phyloP scores from a whole-genome alignment of 345 rosid species.

The Conringia planisiliqua region DNA sequence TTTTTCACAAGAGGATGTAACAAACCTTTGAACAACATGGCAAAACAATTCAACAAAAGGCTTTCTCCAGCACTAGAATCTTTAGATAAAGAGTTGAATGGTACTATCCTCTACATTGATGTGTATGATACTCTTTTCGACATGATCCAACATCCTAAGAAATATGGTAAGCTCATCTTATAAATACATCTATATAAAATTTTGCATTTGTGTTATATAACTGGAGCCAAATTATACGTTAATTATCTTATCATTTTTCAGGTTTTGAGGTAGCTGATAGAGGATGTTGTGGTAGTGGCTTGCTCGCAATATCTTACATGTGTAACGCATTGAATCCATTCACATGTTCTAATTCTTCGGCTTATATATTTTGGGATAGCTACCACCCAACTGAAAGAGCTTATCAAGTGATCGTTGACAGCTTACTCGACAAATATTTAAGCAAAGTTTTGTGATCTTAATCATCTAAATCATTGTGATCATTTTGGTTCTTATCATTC shows the following conservation, averaged over 20 bases:
- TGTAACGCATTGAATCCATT: constrained; percentile 41
- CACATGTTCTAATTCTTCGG: constrained; percentile 35
- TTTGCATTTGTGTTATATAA: background rate
- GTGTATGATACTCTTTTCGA: constrained; percentile 42
- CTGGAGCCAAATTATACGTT: background rate
- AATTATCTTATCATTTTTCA: background rate
- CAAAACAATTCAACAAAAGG: constrained; percentile 26
- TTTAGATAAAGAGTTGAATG: constrained; percentile 19
- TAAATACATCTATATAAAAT: background rate
- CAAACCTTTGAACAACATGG: constrained; percentile 14
- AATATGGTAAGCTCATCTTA: constrained; percentile 32
- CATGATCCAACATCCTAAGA: constrained; percentile 38
- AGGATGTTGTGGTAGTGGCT: constrained; percentile 64
- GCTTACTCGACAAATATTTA: constrained; percentile 6
- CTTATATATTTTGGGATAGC: constrained; percentile 60
- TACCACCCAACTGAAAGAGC: constrained; percentile 65
- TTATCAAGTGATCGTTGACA: constrained; percentile 35
- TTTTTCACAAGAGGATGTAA: background rate
- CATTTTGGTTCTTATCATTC: no score
- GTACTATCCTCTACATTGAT: constrained; percentile 38
- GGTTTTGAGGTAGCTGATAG: constrained; percentile 45
- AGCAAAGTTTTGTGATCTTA: background rate
- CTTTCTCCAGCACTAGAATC: constrained; percentile 17
- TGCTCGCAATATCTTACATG: constrained; percentile 38
- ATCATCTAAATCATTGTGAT: no score